Percentiles rank a stretch among this genome's conserved stretches.
Evolutionary conservation across 768 basidiomycete genomes (phyloP).

Genomic region (Leucogyrophana mollusca): DNA sequence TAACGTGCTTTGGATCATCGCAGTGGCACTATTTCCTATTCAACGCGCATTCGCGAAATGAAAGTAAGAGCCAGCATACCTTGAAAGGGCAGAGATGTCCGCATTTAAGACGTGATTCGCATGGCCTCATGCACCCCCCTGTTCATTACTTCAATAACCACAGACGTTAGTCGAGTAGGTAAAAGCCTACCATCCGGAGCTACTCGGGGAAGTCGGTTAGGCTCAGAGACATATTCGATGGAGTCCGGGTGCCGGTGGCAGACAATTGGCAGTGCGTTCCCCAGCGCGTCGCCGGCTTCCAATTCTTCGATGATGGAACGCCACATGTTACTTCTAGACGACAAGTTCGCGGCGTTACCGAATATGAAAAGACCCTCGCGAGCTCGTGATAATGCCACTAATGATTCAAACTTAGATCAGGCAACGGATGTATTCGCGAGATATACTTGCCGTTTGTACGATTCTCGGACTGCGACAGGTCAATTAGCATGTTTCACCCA

Average conservation of each 20-base stretch:
- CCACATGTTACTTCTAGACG: constrained; percentile 58
- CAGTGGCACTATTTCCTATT: constrained; percentile 51
- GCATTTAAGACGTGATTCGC: constrained; percentile 51
- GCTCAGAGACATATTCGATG: constrained; percentile 40
- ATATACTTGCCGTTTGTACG: constrained; percentile 48
- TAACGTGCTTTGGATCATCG: constrained; percentile 54
- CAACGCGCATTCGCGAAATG: not conserved
- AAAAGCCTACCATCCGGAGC: constrained; percentile 54
- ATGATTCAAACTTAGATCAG: constrained; percentile 5
- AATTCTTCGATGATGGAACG: constrained; percentile 54
- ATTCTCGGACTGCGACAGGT: constrained; percentile 51
- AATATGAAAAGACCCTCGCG: constrained; percentile 72
- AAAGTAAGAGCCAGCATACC: constrained; percentile 29
- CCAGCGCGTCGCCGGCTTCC: constrained; percentile 44
- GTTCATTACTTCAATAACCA: not conserved
- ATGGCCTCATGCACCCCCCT: constrained; percentile 66
- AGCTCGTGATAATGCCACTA: constrained; percentile 73
- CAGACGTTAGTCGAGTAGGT: not conserved
- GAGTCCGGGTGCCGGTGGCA: constrained; percentile 55
- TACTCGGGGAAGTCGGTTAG: constrained; percentile 47
- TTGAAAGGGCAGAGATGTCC: constrained; percentile 67
- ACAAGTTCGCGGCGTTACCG: constrained; percentile 60
- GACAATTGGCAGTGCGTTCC: constrained; percentile 51
- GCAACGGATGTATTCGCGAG: too few relatives aligned
- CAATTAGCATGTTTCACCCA: too few relatives aligned